These are phyloP conservation scores for Cryphonectria carpinicola DNA, from an alignment of 2,329 filamentous ascomycete genomes.

Conservation along the genomic window DNA sequence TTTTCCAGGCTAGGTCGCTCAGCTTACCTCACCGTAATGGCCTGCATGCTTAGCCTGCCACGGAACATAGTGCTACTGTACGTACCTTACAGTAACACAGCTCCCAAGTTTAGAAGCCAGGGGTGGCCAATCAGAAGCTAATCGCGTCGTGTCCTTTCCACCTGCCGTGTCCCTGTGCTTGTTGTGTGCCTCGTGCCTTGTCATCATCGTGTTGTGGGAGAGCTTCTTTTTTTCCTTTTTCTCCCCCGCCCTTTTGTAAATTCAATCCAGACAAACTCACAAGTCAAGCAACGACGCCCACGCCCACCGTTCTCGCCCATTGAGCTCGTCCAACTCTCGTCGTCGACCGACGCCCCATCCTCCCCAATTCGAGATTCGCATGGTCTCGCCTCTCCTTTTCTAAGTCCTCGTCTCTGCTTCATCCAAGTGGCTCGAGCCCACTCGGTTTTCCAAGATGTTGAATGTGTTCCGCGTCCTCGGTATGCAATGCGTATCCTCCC, in stretches of 20 bases:
- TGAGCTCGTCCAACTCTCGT: background rate
- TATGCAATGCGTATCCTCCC: constrained; percentile 38
- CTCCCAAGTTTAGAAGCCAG: constrained; percentile 27
- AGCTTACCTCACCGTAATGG: background rate
- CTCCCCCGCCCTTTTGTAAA: no score
- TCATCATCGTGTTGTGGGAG: background rate
- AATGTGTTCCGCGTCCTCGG: constrained; percentile 64
- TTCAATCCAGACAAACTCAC: background rate
- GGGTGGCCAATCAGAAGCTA: constrained; percentile 43
- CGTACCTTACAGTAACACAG: constrained; percentile 12
- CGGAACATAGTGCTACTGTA: background rate
- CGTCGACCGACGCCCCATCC: background rate
- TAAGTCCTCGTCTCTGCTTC: background rate
- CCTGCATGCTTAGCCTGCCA: background rate
- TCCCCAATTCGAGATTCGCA: background rate
- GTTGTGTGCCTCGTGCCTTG: background rate
- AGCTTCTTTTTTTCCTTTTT: constrained; percentile 7
- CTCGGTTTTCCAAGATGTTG: constrained; percentile 46
- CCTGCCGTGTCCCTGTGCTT: constrained; percentile 9
- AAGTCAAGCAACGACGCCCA: background rate
- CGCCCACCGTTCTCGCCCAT: background rate
- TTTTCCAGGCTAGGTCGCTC: background rate
- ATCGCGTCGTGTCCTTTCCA: constrained; percentile 50
- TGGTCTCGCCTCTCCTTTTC: constrained; percentile 7
- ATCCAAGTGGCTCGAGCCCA: constrained; percentile 16